These are phyloP conservation scores for Mantamonas sphyraenae DNA, from an alignment of 78 protist genomes.

Conservation along the genomic window DNA sequence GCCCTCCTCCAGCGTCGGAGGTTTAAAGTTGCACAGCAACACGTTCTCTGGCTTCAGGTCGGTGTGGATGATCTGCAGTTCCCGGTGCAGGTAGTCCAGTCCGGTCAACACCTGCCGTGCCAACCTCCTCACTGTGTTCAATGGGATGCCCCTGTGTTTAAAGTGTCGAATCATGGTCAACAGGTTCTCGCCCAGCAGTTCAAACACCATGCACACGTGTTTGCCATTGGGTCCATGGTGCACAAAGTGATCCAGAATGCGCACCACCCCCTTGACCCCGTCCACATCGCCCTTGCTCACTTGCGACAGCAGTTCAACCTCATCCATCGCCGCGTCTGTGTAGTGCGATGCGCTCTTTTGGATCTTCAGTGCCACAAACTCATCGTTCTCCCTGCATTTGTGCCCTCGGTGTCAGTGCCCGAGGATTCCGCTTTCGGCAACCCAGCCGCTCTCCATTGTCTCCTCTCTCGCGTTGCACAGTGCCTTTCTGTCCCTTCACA, in stretches of 20 bases:
- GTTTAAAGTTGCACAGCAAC: constrained; percentile 24
- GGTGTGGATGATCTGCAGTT: constrained; percentile 86
- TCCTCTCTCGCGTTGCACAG: too few relatives aligned
- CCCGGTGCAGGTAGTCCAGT: constrained; percentile 75
- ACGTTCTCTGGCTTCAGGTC: constrained; percentile 96
- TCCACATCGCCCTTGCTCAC: constrained; percentile 13
- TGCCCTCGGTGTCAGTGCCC: too few relatives aligned
- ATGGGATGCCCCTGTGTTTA: constrained; percentile 81
- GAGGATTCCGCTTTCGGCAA: too few relatives aligned
- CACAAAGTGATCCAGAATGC: constrained; percentile 57
- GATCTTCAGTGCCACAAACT: constrained; percentile 72
- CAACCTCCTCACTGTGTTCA: neutral
- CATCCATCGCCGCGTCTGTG: constrained; percentile 82
- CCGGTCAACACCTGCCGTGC: constrained; percentile 37
- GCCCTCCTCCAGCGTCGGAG: constrained; percentile 7
- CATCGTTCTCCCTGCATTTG: too few relatives aligned
- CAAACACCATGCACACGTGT: constrained; percentile 86
- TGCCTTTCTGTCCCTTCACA: too few relatives aligned
- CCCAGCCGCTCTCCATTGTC: too few relatives aligned
- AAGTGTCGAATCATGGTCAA: constrained; percentile 63
- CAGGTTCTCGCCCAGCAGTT: constrained; percentile 79
- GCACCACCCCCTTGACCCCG: constrained; percentile 12
- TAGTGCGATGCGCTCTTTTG: constrained; percentile 72
- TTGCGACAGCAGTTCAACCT: constrained; percentile 50
- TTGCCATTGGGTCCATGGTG: constrained; percentile 73